Percentiles rank a stretch among this genome's conserved stretches.
Evolutionary conservation across 2,329 filamentous ascomycete species (phyloP).

Genomic region (Colletotrichum sidae): DNA sequence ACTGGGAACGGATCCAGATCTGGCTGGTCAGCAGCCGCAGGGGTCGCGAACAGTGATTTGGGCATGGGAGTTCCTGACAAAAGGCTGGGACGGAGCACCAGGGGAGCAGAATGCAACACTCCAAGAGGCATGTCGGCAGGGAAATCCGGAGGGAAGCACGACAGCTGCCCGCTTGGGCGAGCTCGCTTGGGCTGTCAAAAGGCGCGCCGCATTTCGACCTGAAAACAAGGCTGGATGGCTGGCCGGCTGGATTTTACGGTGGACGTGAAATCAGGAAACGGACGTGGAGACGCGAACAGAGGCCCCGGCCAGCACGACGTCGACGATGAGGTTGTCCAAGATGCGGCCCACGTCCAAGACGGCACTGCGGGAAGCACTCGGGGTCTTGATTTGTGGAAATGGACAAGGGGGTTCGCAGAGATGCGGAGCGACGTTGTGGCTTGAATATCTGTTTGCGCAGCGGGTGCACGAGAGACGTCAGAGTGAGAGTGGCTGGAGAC

Average conservation of each 20-base stretch:
- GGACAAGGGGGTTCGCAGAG: too few relatives aligned
- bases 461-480: conserved; percentile 9
- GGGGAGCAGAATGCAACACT: background rate
- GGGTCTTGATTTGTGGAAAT: conserved; percentile 18
- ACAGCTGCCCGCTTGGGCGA: background rate
- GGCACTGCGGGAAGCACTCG: background rate
- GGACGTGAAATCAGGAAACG: conserved; percentile 11
- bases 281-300: background rate
- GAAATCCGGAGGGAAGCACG: background rate
- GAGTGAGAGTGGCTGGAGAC: conserved; percentile 19
- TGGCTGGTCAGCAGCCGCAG: too few relatives aligned
- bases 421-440: background rate
- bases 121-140: background rate
- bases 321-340: conserved; percentile 2
- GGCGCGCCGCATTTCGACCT: conserved; percentile 3
- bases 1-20: too few relatives aligned
- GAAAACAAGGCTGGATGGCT: conserved; percentile 10
- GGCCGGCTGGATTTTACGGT: background rate
- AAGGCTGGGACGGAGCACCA: background rate
- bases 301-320: background rate
- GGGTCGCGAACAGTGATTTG: background rate
- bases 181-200: background rate
- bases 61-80: conserved; percentile 1
- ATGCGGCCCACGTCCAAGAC: background rate
- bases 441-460: background rate